Percentiles rank a stretch among this genome's conserved stretches.
Conservation (phyloP, 768 basidiomycete genomes). For the Termitomyces sp. region DNA sequence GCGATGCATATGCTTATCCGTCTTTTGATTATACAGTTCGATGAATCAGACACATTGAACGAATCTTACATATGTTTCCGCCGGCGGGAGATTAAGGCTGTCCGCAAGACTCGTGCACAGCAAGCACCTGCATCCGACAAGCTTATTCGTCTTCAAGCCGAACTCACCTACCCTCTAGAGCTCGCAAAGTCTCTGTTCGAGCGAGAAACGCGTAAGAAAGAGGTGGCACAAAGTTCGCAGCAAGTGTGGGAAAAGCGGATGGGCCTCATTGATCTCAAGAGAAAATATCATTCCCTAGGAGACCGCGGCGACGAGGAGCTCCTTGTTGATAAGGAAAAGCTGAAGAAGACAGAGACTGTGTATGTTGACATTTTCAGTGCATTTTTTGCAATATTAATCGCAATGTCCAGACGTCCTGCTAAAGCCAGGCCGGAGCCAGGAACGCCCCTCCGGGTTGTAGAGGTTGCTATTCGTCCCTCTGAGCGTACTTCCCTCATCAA, state of each 20-base stretch:
- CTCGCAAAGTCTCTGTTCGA: slow-evolving; percentile 62
- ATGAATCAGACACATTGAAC: slow-evolving; percentile 84
- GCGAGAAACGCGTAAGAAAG: slow-evolving; percentile 76
- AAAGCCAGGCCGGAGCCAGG: slow-evolving; percentile 48
- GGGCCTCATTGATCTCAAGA: slow-evolving; percentile 72
- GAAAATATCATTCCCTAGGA: slow-evolving; percentile 57
- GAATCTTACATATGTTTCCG: slow-evolving; percentile 98
- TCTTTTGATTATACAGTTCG: slow-evolving; percentile 43
- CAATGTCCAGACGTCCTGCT: slow-evolving; percentile 39
- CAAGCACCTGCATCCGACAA: slow-evolving; percentile 90
- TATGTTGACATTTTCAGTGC: slow-evolving; percentile 13
- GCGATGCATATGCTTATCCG: neutral
- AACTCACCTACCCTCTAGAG: slow-evolving; percentile 67
- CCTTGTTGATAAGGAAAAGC: slow-evolving; percentile 64
- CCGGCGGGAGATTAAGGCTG: slow-evolving; percentile 87
- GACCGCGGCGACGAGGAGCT: slow-evolving; percentile 69
- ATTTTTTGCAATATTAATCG: neutral
- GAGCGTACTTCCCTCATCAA: slow-evolving; percentile 60
- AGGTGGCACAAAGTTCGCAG: slow-evolving; percentile 49
- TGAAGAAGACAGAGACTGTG: slow-evolving; percentile 52
- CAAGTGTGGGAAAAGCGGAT: slow-evolving; percentile 77
- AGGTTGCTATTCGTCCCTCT: slow-evolving; percentile 53
- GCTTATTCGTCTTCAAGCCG: slow-evolving; percentile 71
- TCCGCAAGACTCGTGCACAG: slow-evolving; percentile 89
- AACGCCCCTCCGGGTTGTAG: slow-evolving; percentile 34